Evolutionary conservation across 129 eudicot species (phyloP), one percentile per base, ranked within the genome.

Genomic region (Helianthus annuus): DNA sequence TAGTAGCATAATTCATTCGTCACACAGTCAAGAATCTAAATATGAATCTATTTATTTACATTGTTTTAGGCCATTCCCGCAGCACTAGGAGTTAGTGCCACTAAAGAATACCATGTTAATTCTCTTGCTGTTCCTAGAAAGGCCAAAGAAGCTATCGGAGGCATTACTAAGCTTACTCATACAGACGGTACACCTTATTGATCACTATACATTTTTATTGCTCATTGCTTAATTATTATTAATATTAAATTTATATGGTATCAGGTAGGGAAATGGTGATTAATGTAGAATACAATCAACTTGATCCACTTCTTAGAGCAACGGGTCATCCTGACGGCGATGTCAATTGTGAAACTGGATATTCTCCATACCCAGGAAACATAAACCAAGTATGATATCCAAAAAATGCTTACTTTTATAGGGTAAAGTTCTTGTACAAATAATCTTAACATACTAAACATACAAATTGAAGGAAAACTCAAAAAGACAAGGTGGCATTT

Each of bases 121-220:
- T 95, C 99, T 74, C 93, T 95, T 66, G 96, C 99, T 51, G 96
- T 95, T 81, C 93, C 96, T 57, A 86, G 99, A 62, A 95, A 95
- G 84, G 99, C 99, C 38, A 95, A 95, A 82, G 99, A 95, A 86
- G 96, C 91, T 64, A 95, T 95, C 73, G 99, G 99, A 66, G 99
- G 99, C 83, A 95, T 95, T 84, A 80, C 97, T 51, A 90, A 81
- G 80, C 97, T 95, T 78, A 95, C 97, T 79, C 99, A 95, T 83
- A 73, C 87, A 60, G 99, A 95, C 80, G 99, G 99, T 95, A 81
- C 14, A 24, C 32, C 68, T 5, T 52, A 39, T 76, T 52, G 61
- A 36, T 6, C 54, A 32, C 61, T 45, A 64, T 62, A n/a, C 62
- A 4, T 36, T 59, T 24, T 2, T 55, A 17, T 66, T 56, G 4